phyloP scores from a whole-genome alignment of 2,329 filamentous ascomycete genomes.

The Fusarium metavorans region DNA sequence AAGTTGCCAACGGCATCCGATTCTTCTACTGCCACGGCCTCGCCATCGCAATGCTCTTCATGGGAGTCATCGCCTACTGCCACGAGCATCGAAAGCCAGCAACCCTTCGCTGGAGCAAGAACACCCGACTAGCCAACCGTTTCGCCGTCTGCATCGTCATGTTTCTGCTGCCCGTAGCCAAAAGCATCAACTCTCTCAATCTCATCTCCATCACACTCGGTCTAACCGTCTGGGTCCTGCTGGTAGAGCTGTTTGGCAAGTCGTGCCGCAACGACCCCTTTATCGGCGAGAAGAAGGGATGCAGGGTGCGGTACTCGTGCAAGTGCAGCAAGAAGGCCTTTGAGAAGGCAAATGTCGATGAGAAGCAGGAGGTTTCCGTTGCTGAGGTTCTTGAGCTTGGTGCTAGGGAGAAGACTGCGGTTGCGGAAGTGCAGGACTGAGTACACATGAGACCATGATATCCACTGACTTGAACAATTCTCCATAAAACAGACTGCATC shows the following conservation, averaged over 20 bases:
- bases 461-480: background rate
- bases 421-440: conserved; percentile 37
- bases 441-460: background rate
- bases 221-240: conserved; percentile 59
- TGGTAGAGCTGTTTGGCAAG: conserved; percentile 63
- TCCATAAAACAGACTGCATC: background rate
- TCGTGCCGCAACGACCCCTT: conserved; percentile 60
- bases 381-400: conserved; percentile 40
- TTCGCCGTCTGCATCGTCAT: conserved; percentile 62
- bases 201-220: conserved; percentile 60
- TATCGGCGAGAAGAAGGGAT: conserved; percentile 51
- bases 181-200: conserved; percentile 57
- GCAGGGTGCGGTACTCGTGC: conserved; percentile 56
- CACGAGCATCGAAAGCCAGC: conserved; percentile 68
- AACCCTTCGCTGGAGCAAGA: conserved; percentile 62
- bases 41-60: conserved; percentile 65
- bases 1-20: conserved; percentile 65
- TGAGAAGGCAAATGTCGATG: conserved; percentile 42
- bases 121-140: conserved; percentile 64
- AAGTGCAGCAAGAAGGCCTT: conserved; percentile 55
- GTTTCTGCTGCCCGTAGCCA: conserved; percentile 65
- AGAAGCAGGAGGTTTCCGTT: conserved; percentile 46
- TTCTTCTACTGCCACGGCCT: conserved; percentile 76
- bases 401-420: conserved; percentile 41
- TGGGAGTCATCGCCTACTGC: conserved; percentile 65